These are phyloP conservation scores for Acacia concinna DNA, from an alignment of 331 rosid genomes.

Conservation along the genomic window DNA sequence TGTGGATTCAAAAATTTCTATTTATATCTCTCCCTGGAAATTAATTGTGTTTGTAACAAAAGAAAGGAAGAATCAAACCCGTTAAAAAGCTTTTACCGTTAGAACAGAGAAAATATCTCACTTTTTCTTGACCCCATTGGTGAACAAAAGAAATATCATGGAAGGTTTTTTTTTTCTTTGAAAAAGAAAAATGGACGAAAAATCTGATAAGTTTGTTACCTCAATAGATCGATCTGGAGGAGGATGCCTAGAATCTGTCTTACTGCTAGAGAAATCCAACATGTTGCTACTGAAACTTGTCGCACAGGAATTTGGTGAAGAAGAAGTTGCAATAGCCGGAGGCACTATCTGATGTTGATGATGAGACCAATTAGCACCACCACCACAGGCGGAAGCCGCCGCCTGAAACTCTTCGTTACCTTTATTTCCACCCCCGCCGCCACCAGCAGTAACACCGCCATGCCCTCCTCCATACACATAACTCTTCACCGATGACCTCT, in stretches of 20 bases:
- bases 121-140: background rate
- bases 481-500: conserved; percentile 32
- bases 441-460: background rate
- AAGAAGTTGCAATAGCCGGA: conserved; percentile 15
- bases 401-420: conserved; percentile 29
- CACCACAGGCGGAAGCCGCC: background rate
- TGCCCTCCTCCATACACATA: conserved; percentile 57
- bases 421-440: background rate
- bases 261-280: conserved; percentile 65
- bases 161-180: background rate
- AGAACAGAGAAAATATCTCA: background rate
- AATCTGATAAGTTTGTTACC: conserved; percentile 33
- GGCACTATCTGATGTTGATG: conserved; percentile 53
- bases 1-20: background rate
- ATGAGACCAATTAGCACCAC: conserved; percentile 46
- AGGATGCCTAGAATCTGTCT: conserved; percentile 39
- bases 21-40: background rate
- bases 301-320: conserved; percentile 62
- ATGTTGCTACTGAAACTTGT: conserved; percentile 57
- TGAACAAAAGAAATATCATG: background rate
- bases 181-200: background rate
- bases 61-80: background rate
- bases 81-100: background rate
- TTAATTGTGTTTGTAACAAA: background rate
- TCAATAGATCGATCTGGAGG: conserved; percentile 63